Percentiles rank a stretch among this genome's conserved stretches.
phyloP scores from a whole-genome alignment of 805 yeast genomes.

The Candida hungchunana region DNA sequence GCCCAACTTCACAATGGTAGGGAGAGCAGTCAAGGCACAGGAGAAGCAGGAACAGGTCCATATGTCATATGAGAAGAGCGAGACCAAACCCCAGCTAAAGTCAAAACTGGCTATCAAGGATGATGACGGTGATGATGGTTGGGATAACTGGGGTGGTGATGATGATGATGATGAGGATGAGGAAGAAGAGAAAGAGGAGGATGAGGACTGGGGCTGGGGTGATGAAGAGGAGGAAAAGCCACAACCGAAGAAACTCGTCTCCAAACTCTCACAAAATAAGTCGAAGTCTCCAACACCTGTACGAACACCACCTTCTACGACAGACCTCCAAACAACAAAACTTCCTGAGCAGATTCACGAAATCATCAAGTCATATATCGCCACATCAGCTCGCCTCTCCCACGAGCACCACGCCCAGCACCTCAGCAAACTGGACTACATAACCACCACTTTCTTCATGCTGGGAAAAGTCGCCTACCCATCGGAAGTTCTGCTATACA shows the following conservation, averaged over 20 bases:
- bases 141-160: conserved; percentile 19
- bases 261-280: conserved; percentile 15
- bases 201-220: conserved; percentile 9
- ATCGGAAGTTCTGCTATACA: conserved; percentile 15
- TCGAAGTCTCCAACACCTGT: conserved; percentile 13
- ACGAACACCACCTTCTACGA: background rate
- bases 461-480: conserved; percentile 16
- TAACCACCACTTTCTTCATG: conserved; percentile 17
- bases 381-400: conserved; percentile 10
- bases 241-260: conserved; percentile 18
- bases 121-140: conserved; percentile 16
- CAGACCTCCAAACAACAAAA: conserved; percentile 6
- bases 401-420: conserved; percentile 12
- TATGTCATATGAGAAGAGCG: no score
- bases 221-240: conserved; percentile 4
- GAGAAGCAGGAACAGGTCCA: no score
- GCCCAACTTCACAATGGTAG: conserved; percentile 10
- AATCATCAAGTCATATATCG: conserved; percentile 18
- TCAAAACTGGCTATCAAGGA: conserved; percentile 6
- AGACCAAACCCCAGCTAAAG: conserved; percentile 1
- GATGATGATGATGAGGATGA: conserved; percentile 8
- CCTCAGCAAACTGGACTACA: conserved; percentile 15
- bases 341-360: conserved; percentile 12
- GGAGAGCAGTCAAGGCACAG: no score
- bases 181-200: background rate